Conservation (phyloP, 441 rosid genomes). For the Gossypium trilobum region DNA sequence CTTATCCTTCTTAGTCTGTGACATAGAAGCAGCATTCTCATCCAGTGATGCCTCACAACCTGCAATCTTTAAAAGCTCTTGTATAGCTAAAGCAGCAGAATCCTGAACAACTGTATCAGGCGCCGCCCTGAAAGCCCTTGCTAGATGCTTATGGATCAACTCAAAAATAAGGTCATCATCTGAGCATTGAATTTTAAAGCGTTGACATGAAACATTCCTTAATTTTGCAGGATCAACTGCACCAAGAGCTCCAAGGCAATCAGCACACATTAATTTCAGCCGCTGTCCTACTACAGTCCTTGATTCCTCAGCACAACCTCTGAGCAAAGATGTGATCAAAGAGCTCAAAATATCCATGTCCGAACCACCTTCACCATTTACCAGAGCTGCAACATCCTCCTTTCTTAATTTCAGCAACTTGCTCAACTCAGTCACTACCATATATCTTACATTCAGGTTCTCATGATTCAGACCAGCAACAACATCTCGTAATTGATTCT, state of each 20-base stretch:
- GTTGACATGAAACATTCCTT: slow-evolving; percentile 58
- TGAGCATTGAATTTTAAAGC: slow-evolving; percentile 95
- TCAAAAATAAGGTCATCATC: slow-evolving; percentile 99
- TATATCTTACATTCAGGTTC: slow-evolving; percentile 94
- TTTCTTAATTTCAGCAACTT: slow-evolving; percentile 65
- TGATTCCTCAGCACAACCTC: slow-evolving; percentile 98
- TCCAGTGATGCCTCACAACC: slow-evolving; percentile 96
- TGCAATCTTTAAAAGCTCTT: slow-evolving; percentile 89
- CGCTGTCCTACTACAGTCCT: slow-evolving; percentile 86
- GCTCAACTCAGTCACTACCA: slow-evolving; percentile 92
- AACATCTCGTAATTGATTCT: slow-evolving; percentile 79
- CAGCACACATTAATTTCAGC: slow-evolving; percentile 87
- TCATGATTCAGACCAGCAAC: slow-evolving; percentile 83
- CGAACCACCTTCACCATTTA: slow-evolving; percentile 68
- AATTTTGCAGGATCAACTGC: slow-evolving; percentile 99
- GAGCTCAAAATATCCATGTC: slow-evolving; percentile 86
- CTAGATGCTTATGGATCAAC: slow-evolving; percentile 88
- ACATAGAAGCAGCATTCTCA: slow-evolving; percentile 46
- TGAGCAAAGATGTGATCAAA: slow-evolving; percentile 73
- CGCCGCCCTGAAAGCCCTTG: slow-evolving; percentile 98
- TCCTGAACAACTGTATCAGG: slow-evolving; percentile 92
- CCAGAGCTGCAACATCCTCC: slow-evolving; percentile 70
- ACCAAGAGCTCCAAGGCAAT: slow-evolving; percentile 95
- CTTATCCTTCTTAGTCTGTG: slow-evolving; percentile 33
- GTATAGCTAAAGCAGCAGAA: slow-evolving; percentile 98